Base-by-base conservation (phyloP, 2,329 filamentous ascomycete species). In the Thelonectria rubi region DNA sequence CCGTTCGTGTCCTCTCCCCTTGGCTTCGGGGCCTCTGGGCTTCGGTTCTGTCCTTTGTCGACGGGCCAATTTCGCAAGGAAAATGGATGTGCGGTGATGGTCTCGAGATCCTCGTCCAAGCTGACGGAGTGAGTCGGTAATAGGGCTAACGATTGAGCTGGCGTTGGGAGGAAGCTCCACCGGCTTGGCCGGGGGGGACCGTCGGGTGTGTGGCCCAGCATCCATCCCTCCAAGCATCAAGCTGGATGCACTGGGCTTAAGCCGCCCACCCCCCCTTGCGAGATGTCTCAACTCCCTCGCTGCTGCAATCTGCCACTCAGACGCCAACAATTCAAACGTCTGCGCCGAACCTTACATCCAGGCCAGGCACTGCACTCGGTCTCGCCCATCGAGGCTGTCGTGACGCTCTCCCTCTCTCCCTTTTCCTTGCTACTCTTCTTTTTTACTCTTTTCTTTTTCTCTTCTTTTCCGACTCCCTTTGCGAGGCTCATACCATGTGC, bases 91-190 rank as follows among this genome's bases (percentile, higher is more conserved):
- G 69, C 55, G 63, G 57, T 66, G 63, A 66, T 67, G 64, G 60
- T 65, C 62, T 69, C 55, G 55, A 67, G 60, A 68, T 67, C 55
- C 59, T 69, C 61, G 59, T 67, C 66, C 54, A 66, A 66, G 68
- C 66, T 72, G 68, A 68, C 61, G 65, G 62, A 62, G 62, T 62
- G 65, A 69, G 57, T 68, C 63, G 66, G 69, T 58, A 71, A 65
- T 72, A 72, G 69, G 69, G 69, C 69, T 72, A 72, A 70, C 52
- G 63, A 65, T 67, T 70, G 62, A 69, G 65, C 65, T 68, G 69
- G 68, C 65, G 63, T 67, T 64, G 55, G 47, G 43, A 54, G 39
- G 50, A 52, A 68, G 65, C 69, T 70, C 69, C 69, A 71, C 69
- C 59, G 67, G 65, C 65, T 42, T 65, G 60, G 64, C 67, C 62